A percentile compares a stretch with the other conserved stretches of the same genome.
Conservation (phyloP, 768 basidiomycete species). For the Chalciporus chontae region DNA sequence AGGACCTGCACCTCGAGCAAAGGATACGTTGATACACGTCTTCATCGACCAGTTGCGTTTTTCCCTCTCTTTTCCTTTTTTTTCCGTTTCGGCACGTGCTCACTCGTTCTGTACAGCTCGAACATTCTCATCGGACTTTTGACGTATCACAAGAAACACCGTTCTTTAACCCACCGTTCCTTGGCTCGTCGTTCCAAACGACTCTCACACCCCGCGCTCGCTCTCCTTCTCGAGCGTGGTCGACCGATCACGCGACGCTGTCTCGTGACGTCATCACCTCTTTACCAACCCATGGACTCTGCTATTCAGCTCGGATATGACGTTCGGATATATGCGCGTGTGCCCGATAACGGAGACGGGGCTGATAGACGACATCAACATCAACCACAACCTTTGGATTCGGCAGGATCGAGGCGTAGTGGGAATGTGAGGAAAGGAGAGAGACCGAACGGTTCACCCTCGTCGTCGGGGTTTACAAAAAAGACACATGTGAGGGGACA, state of each 20-base stretch:
- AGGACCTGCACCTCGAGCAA: constrained; percentile 30
- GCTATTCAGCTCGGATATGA: constrained; percentile 75
- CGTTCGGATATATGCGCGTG: constrained; percentile 64
- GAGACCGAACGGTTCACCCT: neutral
- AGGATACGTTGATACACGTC: constrained; percentile 36
- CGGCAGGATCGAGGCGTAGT: constrained; percentile 11
- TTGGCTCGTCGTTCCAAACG: constrained; percentile 41
- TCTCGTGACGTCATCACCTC: constrained; percentile 75
- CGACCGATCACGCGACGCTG: constrained; percentile 71
- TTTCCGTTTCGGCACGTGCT: neutral
- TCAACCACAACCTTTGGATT: constrained; percentile 10
- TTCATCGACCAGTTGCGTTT: constrained; percentile 44
- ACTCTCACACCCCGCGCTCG: constrained; percentile 74
- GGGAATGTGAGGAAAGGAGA: constrained; percentile 24
- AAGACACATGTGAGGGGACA: constrained; percentile 16
- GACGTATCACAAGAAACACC: constrained; percentile 59
- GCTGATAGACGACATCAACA: constrained; percentile 43
- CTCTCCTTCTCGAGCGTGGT: constrained; percentile 78
- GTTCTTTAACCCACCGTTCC: constrained; percentile 31
- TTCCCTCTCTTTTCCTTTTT: neutral
- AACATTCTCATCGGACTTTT: constrained; percentile 85
- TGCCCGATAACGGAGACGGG: constrained; percentile 64
- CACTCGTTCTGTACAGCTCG: constrained; percentile 46
- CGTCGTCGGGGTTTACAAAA: constrained; percentile 3
- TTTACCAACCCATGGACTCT: constrained; percentile 78